Base-by-base conservation (phyloP, 352 stramenopile species). In the Phytophthora colocasiae region DNA sequence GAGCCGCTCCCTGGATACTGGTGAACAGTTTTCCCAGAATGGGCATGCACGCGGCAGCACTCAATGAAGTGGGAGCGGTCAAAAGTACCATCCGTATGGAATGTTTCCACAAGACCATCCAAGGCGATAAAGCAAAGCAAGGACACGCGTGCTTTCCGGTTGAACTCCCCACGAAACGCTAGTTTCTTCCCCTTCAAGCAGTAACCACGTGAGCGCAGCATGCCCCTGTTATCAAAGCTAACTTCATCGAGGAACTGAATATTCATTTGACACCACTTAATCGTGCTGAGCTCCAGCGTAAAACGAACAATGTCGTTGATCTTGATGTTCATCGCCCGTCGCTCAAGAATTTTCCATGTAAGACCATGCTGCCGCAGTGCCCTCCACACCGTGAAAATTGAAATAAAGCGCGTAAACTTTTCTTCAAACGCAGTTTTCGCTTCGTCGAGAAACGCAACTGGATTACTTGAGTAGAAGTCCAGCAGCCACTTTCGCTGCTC, bases 401-500 rank as follows among this genome's bases (percentile, higher is more conserved):
- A 31, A 31, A 31, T 31, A 6, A 31, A 31, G 27, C 27, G 27
- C 6, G 6, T 31, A 6, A 31, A 31, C 6, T 31, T 31, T 2
- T 31, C 3, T 31, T 31, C 27, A 6, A 31, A 31, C 11, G 58
- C 47, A 54, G 44, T 15, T 39, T 65, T 65, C 14, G 40, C 48
- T 58, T 65, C 38, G 47, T 65, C 47, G 47, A 65, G 46, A 58
- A 58, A 65, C 17, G 36, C 47, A 58, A 58, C 57, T n/a, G 57
- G 39, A 14, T 58, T 14, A 26, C 27, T 58, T 27, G 57, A 31
- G 47, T 58, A 65, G 57, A 58, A 65, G 19, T 52, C 47, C 47
- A 65, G 57, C 27, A 65, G 38, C 46, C 57, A n/a, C n/a, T n/a
- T n/a, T n/a, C n/a, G n/a, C n/a, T n/a, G n/a, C n/a, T n/a, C n/a